Evolutionary conservation across 352 stramenopile genomes (phyloP).

Genomic region (Pythium aristosporum): DNA sequence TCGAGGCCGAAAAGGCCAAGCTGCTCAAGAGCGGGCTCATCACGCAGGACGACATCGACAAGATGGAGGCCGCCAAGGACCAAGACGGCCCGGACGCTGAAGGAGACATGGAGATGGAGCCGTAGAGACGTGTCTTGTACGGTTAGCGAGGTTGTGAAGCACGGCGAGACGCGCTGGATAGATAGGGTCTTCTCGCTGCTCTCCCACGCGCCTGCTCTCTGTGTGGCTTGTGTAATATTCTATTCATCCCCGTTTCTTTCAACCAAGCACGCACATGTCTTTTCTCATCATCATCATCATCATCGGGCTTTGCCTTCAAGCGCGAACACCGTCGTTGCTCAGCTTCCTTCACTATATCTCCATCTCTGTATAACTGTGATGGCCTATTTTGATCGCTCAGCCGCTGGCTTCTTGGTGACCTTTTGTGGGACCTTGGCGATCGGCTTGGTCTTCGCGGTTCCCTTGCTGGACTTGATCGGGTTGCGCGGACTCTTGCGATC

Average conservation of each 20-base stretch:
- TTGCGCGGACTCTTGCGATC: conserved; percentile 26
- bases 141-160: too few species aligned
- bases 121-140: conserved; percentile 28
- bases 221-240: conserved; percentile 20
- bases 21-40: conserved; percentile 76
- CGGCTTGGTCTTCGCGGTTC: conserved; percentile 16
- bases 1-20: conserved; percentile 73
- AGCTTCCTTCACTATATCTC: neutral
- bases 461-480: conserved; percentile 15
- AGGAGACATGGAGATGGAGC: conserved; percentile 57
- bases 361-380: neutral
- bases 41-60: conserved; percentile 83
- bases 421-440: conserved; percentile 20
- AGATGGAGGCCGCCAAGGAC: conserved; percentile 51
- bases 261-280: conserved; percentile 4
- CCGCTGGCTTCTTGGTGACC: conserved; percentile 17
- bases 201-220: neutral
- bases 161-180: too few species aligned
- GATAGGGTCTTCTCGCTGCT: too few species aligned
- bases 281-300: neutral
- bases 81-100: conserved; percentile 33
- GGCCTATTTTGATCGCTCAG: conserved; percentile 19
- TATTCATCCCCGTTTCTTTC: conserved; percentile 17
- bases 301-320: conserved; percentile 18
- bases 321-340: neutral